These are phyloP conservation scores for Hypoxylon fuscum DNA, from an alignment of 495 filamentous ascomycete species.

Conservation along the genomic window DNA sequence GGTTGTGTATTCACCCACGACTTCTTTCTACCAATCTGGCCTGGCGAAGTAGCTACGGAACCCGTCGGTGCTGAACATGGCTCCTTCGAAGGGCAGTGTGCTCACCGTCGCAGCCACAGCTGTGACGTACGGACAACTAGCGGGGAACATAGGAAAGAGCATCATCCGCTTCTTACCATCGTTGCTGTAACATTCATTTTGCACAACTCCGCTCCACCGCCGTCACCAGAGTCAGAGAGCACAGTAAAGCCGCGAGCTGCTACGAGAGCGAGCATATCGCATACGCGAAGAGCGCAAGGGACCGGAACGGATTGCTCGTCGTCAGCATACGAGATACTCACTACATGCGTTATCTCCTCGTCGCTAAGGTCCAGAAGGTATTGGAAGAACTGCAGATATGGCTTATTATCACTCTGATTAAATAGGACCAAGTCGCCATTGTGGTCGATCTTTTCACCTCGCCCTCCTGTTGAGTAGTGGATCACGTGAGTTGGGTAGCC, in stretches of 20 bases:
- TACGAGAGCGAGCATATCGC: slow-evolving; percentile 76
- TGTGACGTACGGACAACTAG: slow-evolving; percentile 83
- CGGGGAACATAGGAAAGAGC: slow-evolving; percentile 76
- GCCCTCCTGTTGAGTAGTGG: slow-evolving; percentile 74
- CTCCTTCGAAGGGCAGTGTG: slow-evolving; percentile 65
- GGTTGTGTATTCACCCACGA: slow-evolving; percentile 64
- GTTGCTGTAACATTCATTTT: slow-evolving; percentile 67
- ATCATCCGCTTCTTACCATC: slow-evolving; percentile 68
- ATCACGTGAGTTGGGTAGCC: slow-evolving; percentile 65
- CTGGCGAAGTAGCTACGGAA: slow-evolving; percentile 75
- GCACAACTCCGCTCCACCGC: slow-evolving; percentile 64
- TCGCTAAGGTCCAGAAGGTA: slow-evolving; percentile 70
- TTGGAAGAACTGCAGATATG: slow-evolving; percentile 82
- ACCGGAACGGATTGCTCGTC: slow-evolving; percentile 69
- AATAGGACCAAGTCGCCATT: slow-evolving; percentile 53
- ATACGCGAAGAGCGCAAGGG: slow-evolving; percentile 70
- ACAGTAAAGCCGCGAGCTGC: slow-evolving; percentile 76
- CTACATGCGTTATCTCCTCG: slow-evolving; percentile 72
- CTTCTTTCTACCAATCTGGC: slow-evolving; percentile 70
- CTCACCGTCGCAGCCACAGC: slow-evolving; percentile 75
- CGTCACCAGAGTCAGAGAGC: slow-evolving; percentile 78
- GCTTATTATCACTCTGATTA: slow-evolving; percentile 72
- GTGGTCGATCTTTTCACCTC: slow-evolving; percentile 65
- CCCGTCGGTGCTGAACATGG: slow-evolving; percentile 70
- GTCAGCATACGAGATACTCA: slow-evolving; percentile 80